phyloP scores from a whole-genome alignment of 768 basidiomycete genomes.

The Lentinula guzmanii region DNA sequence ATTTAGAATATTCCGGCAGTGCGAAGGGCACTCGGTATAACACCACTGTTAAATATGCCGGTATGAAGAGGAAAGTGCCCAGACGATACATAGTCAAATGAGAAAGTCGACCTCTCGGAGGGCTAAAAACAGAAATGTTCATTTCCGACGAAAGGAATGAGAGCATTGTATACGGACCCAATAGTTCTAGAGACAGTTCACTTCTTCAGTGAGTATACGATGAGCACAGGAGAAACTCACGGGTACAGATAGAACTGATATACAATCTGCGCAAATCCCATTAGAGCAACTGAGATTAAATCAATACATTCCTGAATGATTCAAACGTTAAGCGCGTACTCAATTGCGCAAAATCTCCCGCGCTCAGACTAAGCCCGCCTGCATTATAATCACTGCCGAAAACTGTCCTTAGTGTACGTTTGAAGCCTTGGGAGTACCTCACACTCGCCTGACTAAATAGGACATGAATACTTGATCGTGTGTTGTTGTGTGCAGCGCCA shows the following conservation, averaged over 20 bases:
- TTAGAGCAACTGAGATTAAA: not conserved
- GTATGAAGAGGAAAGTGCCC: slow-evolving; percentile 84
- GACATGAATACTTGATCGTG: slow-evolving; percentile 91
- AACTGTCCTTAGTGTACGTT: slow-evolving; percentile 7
- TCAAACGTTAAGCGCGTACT: slow-evolving; percentile 37
- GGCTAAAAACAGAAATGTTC: slow-evolving; percentile 49
- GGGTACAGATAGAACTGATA: slow-evolving; percentile 91
- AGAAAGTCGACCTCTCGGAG: slow-evolving; percentile 77
- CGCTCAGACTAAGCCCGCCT: slow-evolving; percentile 86
- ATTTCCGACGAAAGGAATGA: not conserved
- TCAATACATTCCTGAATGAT: not conserved
- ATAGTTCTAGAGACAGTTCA: slow-evolving; percentile 28
- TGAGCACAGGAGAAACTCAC: slow-evolving; percentile 37
- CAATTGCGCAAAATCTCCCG: slow-evolving; percentile 88
- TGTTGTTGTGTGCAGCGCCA: slow-evolving; percentile 84
- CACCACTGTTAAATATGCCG: slow-evolving; percentile 77
- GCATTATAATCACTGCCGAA: slow-evolving; percentile 60
- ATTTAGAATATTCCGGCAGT: slow-evolving; percentile 59
- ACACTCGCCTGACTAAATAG: slow-evolving; percentile 84
- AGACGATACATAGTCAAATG: slow-evolving; percentile 88
- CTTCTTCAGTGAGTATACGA: not conserved
- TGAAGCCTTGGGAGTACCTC: too few species aligned
- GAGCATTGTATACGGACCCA: slow-evolving; percentile 28
- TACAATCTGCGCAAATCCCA: slow-evolving; percentile 46
- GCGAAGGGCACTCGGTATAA: slow-evolving; percentile 68